Percentiles rank a stretch among this genome's conserved stretches.
Evolutionary conservation across 2,329 filamentous ascomycete genomes (phyloP).

Genomic region (Aspergillus aculeatinus): DNA sequence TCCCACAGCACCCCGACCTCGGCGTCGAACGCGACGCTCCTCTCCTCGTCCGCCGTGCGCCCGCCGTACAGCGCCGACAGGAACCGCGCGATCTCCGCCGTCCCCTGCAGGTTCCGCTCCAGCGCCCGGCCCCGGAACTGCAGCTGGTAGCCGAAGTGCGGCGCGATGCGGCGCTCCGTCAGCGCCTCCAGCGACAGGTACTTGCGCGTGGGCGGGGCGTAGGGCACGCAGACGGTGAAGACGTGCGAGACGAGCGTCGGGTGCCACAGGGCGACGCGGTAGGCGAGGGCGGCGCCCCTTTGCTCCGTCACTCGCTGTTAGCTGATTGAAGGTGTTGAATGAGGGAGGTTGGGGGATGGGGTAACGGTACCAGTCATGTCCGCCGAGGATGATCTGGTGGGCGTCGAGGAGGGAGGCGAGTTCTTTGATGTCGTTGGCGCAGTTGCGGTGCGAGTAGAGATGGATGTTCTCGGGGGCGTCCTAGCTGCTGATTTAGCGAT

Average conservation of each 20-base stretch:
- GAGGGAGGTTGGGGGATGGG: too few relatives aligned
- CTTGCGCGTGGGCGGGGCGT: slow-evolving; percentile 53
- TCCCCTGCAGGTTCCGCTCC: slow-evolving; percentile 57
- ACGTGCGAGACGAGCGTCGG: slow-evolving; percentile 70
- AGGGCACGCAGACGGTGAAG: slow-evolving; percentile 81
- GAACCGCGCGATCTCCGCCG: slow-evolving; percentile 66
- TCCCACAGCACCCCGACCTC: slow-evolving; percentile 64
- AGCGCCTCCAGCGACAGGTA: slow-evolving; percentile 61
- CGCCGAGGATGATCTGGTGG: slow-evolving; percentile 71
- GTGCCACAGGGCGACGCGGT: slow-evolving; percentile 71
- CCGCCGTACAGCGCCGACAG: slow-evolving; percentile 72
- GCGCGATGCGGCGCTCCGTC: slow-evolving; percentile 53
- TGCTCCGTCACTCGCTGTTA: background rate
- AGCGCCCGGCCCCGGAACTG: slow-evolving; percentile 71
- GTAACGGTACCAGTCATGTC: slow-evolving; percentile 71
- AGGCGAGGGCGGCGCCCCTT: slow-evolving; percentile 74
- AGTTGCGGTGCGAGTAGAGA: slow-evolving; percentile 69
- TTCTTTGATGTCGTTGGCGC: slow-evolving; percentile 71
- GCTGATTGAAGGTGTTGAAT: background rate
- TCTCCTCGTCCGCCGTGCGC: slow-evolving; percentile 52
- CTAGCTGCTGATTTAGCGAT: slow-evolving; percentile 38
- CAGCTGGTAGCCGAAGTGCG: slow-evolving; percentile 80
- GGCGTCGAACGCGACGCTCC: slow-evolving; percentile 54
- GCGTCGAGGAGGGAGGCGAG: slow-evolving; percentile 61
- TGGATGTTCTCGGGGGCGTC: slow-evolving; percentile 61